Conservation (phyloP, 805 yeast species). For the Hanseniaspora vineae region DNA sequence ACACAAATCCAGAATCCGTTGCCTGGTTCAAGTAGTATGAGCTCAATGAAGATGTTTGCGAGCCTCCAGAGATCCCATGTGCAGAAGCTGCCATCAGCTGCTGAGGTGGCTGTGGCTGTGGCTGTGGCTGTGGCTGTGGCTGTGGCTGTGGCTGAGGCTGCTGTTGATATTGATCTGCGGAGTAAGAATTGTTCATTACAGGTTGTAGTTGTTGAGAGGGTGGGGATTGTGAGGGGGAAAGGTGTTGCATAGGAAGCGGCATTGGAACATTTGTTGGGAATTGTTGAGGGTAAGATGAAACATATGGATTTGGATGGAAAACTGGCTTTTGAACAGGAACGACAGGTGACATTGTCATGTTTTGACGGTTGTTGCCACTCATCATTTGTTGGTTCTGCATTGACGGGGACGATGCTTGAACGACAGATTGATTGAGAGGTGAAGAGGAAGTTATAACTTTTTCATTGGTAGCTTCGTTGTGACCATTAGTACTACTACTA, state of each 20-base stretch:
- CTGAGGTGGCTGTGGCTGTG: not conserved
- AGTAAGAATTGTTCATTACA: too few species aligned
- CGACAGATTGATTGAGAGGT: too few species aligned
- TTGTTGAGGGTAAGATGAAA: not conserved
- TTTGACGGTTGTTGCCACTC: not conserved
- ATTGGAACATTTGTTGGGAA: not conserved
- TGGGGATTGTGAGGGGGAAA: not conserved
- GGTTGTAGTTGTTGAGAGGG: not conserved
- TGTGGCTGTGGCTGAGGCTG: not conserved
- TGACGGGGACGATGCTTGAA: too few species aligned
- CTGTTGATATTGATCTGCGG: not conserved
- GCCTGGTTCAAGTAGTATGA: not conserved
- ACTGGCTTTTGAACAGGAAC: not conserved
- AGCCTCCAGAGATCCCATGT: not conserved
- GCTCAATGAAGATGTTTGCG: not conserved
- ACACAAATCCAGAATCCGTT: not conserved
- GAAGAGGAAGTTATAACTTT: too few species aligned
- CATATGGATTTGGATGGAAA: not conserved
- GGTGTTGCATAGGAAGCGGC: not conserved
- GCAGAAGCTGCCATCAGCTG: not conserved
- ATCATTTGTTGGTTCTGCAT: not conserved
- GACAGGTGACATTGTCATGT: conserved; percentile 3
- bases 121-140: not conserved
- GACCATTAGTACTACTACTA: too few species aligned
- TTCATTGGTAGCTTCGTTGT: too few species aligned